Evolutionary conservation across 345 rosid genomes (phyloP).

Genomic region (Euphorbia peplus): DNA sequence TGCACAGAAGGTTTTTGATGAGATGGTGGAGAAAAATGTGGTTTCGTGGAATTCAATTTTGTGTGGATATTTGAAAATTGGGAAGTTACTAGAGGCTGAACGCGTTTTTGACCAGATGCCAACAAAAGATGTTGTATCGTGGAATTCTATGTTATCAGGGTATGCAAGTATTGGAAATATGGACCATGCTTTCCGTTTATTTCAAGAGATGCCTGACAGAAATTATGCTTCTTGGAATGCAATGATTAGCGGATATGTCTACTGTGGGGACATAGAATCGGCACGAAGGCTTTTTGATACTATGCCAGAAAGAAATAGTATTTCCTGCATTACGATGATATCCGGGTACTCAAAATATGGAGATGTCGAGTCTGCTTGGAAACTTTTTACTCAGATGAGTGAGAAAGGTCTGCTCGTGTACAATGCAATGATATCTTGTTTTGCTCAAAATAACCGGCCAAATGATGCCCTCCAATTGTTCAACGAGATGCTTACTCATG

Average conservation of each 20-base stretch:
- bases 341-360: conserved; percentile 61
- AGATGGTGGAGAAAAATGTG: conserved; percentile 44
- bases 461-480: conserved; percentile 54
- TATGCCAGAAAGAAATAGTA: conserved; percentile 51
- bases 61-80: conserved; percentile 48
- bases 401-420: conserved; percentile 46
- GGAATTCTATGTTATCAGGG: conserved; percentile 62
- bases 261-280: conserved; percentile 32
- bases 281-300: conserved; percentile 50
- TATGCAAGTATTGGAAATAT: conserved; percentile 51
- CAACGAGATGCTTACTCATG: conserved; percentile 42
- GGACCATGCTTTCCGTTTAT: conserved; percentile 42
- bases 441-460: conserved; percentile 53
- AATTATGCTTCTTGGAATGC: conserved; percentile 69
- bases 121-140: conserved; percentile 53
- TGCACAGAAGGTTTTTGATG: conserved; percentile 54
- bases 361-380: conserved; percentile 48
- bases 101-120: conserved; percentile 53
- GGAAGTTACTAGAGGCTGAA: conserved; percentile 41
- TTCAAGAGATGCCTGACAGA: conserved; percentile 53
- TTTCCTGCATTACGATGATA: conserved; percentile 64
- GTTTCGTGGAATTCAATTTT: conserved; percentile 75
- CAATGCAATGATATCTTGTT: conserved; percentile 71
- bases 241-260: conserved; percentile 55
- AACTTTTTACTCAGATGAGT: conserved; percentile 39